Percentiles rank a stretch among this genome's conserved stretches.
These are phyloP conservation scores for Panicum virgatum DNA, from an alignment of 202 grass and related monocot genomes.

Conservation along the genomic window DNA sequence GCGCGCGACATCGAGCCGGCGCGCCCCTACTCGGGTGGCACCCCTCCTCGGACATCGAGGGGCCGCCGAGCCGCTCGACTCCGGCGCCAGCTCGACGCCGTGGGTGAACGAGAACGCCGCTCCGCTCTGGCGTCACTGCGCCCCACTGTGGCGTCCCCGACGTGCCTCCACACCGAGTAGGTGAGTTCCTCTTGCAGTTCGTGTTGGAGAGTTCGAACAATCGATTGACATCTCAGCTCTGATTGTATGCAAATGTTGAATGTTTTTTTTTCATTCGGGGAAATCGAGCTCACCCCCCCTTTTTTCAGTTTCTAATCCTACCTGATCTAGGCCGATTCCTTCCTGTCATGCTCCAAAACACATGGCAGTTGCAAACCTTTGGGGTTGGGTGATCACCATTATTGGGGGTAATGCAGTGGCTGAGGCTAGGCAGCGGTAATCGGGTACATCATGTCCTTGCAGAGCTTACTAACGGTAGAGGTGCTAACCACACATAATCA, in stretches of 20 bases:
- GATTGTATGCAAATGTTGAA: constrained; percentile 5
- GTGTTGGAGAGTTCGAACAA: neutral
- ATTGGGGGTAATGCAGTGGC: neutral
- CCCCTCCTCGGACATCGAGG: too few relatives aligned
- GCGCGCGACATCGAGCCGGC: too few relatives aligned
- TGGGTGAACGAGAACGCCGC: too few relatives aligned
- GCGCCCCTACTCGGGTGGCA: too few relatives aligned
- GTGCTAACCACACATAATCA: neutral
- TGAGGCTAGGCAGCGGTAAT: neutral
- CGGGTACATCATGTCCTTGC: neutral
- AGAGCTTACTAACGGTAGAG: neutral
- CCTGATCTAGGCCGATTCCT: neutral
- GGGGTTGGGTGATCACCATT: neutral
- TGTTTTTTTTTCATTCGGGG: too few relatives aligned
- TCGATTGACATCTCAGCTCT: constrained; percentile 8
- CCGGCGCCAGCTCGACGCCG: too few relatives aligned
- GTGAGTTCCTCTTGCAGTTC: too few relatives aligned
- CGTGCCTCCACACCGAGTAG: too few relatives aligned
- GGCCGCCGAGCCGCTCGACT: too few relatives aligned
- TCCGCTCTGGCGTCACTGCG: too few relatives aligned
- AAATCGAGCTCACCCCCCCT: neutral
- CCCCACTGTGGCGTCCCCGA: too few relatives aligned
- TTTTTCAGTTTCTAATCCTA: neutral
- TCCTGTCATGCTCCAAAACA: neutral
- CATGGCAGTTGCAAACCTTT: too few relatives aligned